A percentile compares a stretch with the other conserved stretches of the same genome.
phyloP scores from a whole-genome alignment of 495 filamentous ascomycete species.

The Podospora sp. region DNA sequence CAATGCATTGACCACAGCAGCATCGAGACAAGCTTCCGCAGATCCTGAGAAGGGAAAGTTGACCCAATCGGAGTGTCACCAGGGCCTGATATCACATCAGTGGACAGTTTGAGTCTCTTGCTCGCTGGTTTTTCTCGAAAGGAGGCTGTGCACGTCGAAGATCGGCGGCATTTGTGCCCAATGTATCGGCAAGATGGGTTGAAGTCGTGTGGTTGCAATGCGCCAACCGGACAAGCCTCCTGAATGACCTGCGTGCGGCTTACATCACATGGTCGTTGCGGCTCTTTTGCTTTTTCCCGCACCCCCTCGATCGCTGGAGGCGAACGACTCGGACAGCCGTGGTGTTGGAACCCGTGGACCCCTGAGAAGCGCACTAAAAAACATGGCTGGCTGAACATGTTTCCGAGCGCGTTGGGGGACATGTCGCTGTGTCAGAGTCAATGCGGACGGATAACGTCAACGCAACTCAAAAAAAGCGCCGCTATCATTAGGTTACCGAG shows the following conservation, averaged over 20 bases:
- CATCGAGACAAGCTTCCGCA: not conserved
- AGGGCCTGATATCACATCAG: not conserved
- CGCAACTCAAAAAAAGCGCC: too few relatives aligned
- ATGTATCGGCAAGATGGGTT: not conserved
- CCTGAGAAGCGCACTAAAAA: not conserved
- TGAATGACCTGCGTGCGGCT: conserved; percentile 6
- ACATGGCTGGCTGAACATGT: not conserved
- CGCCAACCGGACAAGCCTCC: not conserved
- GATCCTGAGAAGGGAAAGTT: not conserved
- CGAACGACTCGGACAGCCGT: too few relatives aligned
- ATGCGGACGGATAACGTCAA: too few relatives aligned
- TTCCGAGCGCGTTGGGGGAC: too few relatives aligned
- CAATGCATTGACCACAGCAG: not conserved
- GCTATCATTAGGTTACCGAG: too few relatives aligned
- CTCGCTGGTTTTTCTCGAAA: not conserved
- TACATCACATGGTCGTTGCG: not conserved
- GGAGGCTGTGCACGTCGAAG: not conserved
- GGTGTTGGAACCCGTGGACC: too few relatives aligned
- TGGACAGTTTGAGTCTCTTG: not conserved
- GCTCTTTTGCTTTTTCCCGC: not conserved
- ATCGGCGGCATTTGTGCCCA: not conserved
- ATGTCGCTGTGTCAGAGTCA: too few relatives aligned
- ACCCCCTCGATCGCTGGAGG: not conserved
- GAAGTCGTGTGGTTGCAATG: not conserved
- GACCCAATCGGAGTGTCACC: not conserved